Conservation (phyloP, 805 yeast species). For the Candida schatavii region DNA sequence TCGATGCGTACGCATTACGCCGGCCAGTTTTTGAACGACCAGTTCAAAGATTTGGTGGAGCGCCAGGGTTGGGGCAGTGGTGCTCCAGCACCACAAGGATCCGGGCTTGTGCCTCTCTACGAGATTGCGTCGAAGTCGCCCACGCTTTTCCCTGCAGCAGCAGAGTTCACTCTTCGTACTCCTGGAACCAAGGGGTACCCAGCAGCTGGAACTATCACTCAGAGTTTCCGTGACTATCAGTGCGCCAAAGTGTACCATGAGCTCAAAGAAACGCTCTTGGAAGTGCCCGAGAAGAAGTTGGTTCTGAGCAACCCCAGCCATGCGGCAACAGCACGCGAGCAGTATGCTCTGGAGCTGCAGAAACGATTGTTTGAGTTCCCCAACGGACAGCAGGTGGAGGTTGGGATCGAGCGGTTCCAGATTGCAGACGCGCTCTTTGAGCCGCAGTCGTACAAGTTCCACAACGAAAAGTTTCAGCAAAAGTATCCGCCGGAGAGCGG, state of each 20-base stretch:
- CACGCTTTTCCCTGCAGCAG: conserved; percentile 29
- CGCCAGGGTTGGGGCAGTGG: conserved; percentile 24
- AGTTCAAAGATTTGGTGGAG: conserved; percentile 38
- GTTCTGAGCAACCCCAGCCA: conserved; percentile 18
- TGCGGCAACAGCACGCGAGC: conserved; percentile 21
- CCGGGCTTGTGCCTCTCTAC: conserved; percentile 37
- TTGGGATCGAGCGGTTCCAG: conserved; percentile 57
- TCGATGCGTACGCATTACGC: conserved; percentile 71
- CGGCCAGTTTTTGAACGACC: conserved; percentile 63
- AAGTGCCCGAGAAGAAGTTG: conserved; percentile 45
- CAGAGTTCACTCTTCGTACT: conserved; percentile 18
- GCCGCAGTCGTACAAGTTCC: conserved; percentile 47
- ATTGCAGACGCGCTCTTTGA: conserved; percentile 73
- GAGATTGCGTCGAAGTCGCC: conserved; percentile 46
- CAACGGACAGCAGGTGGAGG: conserved; percentile 64
- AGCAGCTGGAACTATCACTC: conserved; percentile 34
- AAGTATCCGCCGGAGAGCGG: conserved; percentile 49
- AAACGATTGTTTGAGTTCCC: conserved; percentile 69
- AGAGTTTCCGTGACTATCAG: conserved; percentile 56
- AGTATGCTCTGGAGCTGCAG: conserved; percentile 24
- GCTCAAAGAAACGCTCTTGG: conserved; percentile 69
- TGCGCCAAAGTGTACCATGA: conserved; percentile 58
- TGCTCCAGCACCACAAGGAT: not conserved
- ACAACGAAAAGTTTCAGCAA: conserved; percentile 16
- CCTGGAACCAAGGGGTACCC: not conserved